Evolutionary conservation across 108 stramenopile species (phyloP), one percentile per base, ranked within the genome.

Genomic region (Cyclotella choctawhatcheeana): DNA sequence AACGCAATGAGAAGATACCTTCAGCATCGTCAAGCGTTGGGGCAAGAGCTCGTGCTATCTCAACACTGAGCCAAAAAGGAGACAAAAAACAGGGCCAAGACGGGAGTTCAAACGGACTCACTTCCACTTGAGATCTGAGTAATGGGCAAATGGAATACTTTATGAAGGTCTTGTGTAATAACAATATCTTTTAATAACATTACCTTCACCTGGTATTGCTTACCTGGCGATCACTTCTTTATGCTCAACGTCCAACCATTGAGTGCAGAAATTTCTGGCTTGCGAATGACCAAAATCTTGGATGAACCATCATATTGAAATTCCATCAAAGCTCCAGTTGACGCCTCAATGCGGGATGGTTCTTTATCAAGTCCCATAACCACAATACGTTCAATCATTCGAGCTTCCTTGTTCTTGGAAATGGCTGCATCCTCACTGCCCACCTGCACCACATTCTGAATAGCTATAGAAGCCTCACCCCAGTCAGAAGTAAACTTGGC

Each of bases 331-430:
- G 37, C 44, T 22, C 44, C 47, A 25, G 10, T n/a, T 17, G 34
- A 5, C 32, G 56, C 50, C 12, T 43, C 64, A 20, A 84, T 73
- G 47, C 51, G 43, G 20, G 44, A 74, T 27, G 92, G 92, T 47
- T 69, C 56, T 8, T 35, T 60, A 14, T 31, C 45, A 26, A 78
- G 58, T 22, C 94, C 94, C 90, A 93, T 91, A 6, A 95, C 67
- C 26, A 93, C 64, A 52, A 95, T 90, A 21, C 94, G 69, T 74
- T 95, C 94, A 58, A 95, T 86, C 32, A 81, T 81, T 43, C 82
- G 71, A 29, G 63, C 63, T 12, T 69, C 43, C 40, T 77, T 59
- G 14, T 25, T 56, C 47, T 75, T 63, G 12, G 67, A 77, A 32
- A 58, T 61, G 21, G 73, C 30, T 5, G 59, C 44, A 77, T 86